A percentile compares a stretch with the other conserved stretches of the same genome.
Conservation (phyloP, 2,329 filamentous ascomycete genomes). For the Pseudophaeomoniella oleicola region DNA sequence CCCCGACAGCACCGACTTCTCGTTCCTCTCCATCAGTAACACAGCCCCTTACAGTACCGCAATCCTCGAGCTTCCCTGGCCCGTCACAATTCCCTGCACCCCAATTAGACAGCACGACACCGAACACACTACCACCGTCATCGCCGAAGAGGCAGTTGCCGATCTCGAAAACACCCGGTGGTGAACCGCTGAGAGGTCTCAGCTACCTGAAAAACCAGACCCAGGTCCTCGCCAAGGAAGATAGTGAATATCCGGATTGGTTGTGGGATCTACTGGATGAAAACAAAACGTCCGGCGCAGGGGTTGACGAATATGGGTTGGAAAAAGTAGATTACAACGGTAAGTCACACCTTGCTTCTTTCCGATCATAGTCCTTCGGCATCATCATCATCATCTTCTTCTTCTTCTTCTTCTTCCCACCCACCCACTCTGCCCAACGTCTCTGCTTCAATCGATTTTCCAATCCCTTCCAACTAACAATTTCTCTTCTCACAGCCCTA, state of each 20-base stretch:
- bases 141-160: not conserved
- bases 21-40: conserved; percentile 8
- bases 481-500: conserved; percentile 23
- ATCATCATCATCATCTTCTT: not conserved
- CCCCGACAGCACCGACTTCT: conserved; percentile 7
- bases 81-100: conserved; percentile 26
- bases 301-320: not conserved
- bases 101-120: conserved; percentile 4
- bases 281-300: conserved; percentile 14
- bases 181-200: conserved; percentile 24
- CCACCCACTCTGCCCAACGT: not conserved
- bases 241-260: conserved; percentile 34
- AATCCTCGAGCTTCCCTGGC: conserved; percentile 23
- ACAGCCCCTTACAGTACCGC: conserved; percentile 5
- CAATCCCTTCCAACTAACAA: conserved; percentile 7
- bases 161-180: conserved; percentile 14
- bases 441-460: conserved; percentile 2
- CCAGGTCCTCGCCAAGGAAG: conserved; percentile 27
- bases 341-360: too few relatives aligned
- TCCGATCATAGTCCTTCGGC: too few relatives aligned
- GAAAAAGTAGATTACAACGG: conserved; percentile 21
- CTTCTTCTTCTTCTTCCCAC: not conserved
- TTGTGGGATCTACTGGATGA: conserved; percentile 28
- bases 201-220: conserved; percentile 32
- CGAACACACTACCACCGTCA: conserved; percentile 2